Conservation (phyloP, 495 filamentous ascomycete genomes). For the Aspergillus ostianus region DNA sequence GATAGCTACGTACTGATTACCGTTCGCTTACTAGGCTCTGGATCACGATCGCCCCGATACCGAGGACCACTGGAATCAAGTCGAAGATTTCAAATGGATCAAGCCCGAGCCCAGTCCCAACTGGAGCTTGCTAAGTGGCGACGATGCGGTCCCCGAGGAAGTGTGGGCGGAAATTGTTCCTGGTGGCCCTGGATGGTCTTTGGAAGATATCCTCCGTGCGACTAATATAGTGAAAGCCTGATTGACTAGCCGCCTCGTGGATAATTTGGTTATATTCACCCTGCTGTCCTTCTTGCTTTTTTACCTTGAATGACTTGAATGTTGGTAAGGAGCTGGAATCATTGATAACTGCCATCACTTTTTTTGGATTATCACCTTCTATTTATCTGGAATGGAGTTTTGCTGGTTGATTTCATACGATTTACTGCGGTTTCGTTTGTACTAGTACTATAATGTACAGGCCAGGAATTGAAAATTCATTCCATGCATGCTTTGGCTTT, state of each 20-base stretch:
- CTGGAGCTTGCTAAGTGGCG: slow-evolving; percentile 68
- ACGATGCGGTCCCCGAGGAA: slow-evolving; percentile 57
- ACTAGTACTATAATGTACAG: background rate
- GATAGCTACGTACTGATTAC: background rate
- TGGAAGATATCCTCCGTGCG: slow-evolving; percentile 66
- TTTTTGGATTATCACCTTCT: background rate
- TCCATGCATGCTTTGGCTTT: background rate
- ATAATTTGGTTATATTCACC: background rate
- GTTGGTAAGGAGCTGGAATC: background rate
- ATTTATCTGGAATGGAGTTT: background rate
- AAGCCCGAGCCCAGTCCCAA: slow-evolving; percentile 83
- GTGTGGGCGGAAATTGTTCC: slow-evolving; percentile 72
- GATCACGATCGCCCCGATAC: slow-evolving; percentile 36
- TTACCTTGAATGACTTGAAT: background rate
- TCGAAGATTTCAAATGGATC: slow-evolving; percentile 98
- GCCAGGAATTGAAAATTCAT: background rate
- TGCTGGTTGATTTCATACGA: background rate
- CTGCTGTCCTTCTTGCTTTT: background rate
- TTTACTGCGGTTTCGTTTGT: background rate
- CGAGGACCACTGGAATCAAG: slow-evolving; percentile 76
- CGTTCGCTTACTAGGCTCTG: slow-evolving; percentile 25
- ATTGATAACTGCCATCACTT: background rate
- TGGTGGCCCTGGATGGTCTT: slow-evolving; percentile 57
- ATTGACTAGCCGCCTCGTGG: background rate
- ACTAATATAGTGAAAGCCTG: slow-evolving; percentile 45